Evolutionary conservation across 371 early-diverging fungal species (phyloP), one percentile per base, ranked within the genome.

Genomic region (Dichotomocladium elegans): DNA sequence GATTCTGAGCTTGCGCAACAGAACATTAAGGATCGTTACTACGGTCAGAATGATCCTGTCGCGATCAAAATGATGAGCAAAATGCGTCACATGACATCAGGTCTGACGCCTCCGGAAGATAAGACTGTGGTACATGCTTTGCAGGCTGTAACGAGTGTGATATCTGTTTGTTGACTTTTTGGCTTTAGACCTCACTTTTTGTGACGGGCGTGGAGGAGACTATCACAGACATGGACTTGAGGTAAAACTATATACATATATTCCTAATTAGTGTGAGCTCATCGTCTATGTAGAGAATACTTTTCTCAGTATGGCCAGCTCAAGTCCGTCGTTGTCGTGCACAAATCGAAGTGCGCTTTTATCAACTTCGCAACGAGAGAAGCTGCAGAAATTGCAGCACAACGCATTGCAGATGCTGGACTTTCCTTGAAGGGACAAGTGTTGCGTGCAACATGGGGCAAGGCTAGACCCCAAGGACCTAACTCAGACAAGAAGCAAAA

Each of bases 1-100:
- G 91, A 94, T 22, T 78, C 81, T 45, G 94, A 94, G 31, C 61
- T 91, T 51, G 77, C 86, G 15, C 83, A 92, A 62, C 95, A 95
- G 57, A 95, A 97, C 63, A 88, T 92, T 56, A 87, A 86, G 48
- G 95, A 95, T 72, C 82, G 96, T 49, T 96, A 94, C 72, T 84
- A 89, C 61, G 98, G 96, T 22, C 77, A 72, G 42, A 93, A 95
- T 62, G 96, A 97, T 66, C 95, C 96, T 14, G 95, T 97, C 7
- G 98, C 96, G 6, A 76, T 77, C 42, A 88, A 89, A 60, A 91
- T 95, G 64, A 53, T 96, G 45, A 69, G 77, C 34, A 68, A 84
- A 22, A 63, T 76, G 10, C 76, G 70, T 47, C 64, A 69, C 47
- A 63, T 70, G 19, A 60, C 60, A 48, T 61, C 62, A 33, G 60